Evolutionary conservation across 768 basidiomycete genomes (phyloP), one percentile per base, ranked within the genome.

Genomic region (Lactifluus hygrophoroides): DNA sequence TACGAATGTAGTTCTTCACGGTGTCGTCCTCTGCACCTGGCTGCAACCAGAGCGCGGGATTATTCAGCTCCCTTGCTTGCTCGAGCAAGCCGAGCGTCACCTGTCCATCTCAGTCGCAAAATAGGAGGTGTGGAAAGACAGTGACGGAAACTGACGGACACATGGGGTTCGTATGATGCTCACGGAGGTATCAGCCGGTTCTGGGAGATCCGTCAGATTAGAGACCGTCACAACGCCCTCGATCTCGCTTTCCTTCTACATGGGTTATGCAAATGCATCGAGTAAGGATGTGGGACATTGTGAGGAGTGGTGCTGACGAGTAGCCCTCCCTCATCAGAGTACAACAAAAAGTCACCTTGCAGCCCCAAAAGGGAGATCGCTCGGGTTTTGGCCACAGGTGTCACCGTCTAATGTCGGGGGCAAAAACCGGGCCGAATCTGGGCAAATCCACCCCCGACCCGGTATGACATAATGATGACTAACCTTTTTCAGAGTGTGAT

Each of bases 1-100:
- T 79, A 40, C 80, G 77, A 68, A 94, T 83, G 65, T 80, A 94
- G 16, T 75, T 66, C 16, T 75, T 70, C 47, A 93, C 89, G 3
- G 72, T 71, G 16, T 74, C 77, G 65, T 90, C 85, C 63, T 86
- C 84, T 7, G 91, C 89, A 21, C 91, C 91, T 7, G 93, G 93
- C 69, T 95, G 93, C 30, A 94, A 79, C 93, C 93, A 95, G 44
- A 93, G 76, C 3, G 84, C 78, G 5, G 84, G 86, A n/a, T 90
- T 70, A n/a, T 71, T 70, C n/a, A 82, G 78, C n/a, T 77, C 76
- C 69, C 84, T 84, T 8, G 85, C 86, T 57, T 83, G 76, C 68
- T 85, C 73, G 65, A 92, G 71, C 54, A 90, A 63, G 23, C 73
- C 74, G 46, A 90, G 78, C 10, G 90, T 92, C 42, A 92, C 73